Evolutionary conservation across 2,329 filamentous ascomycete genomes (phyloP).

Genomic region (Fusarium ramigenum): DNA sequence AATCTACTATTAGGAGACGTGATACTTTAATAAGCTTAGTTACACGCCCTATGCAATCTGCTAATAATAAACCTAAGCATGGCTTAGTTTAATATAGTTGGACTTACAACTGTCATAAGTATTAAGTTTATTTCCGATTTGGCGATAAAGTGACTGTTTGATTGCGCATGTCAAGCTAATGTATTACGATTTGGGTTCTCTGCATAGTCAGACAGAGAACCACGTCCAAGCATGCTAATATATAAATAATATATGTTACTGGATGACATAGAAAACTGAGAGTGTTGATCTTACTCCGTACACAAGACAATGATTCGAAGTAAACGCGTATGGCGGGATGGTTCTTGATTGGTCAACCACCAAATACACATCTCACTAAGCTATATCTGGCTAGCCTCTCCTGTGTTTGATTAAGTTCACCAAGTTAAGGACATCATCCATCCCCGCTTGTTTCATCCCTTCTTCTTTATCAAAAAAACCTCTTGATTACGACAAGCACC

Average conservation of each 20-base stretch:
- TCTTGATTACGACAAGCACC: not conserved
- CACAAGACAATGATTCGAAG: too few relatives aligned
- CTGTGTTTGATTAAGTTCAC: not conserved
- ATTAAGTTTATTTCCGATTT: accelerated
- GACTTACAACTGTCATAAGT: too few relatives aligned
- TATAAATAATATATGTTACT: not conserved
- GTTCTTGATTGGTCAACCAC: not conserved
- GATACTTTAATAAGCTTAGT: too few relatives aligned
- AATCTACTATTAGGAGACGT: too few relatives aligned
- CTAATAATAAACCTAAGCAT: too few relatives aligned
- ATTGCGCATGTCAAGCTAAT: accelerated
- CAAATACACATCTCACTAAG: accelerated
- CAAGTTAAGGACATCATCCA: too few relatives aligned
- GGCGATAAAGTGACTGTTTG: not conserved
- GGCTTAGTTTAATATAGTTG: too few relatives aligned
- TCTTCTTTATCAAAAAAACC: not conserved
- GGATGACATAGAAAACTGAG: too few relatives aligned
- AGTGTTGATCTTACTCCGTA: too few relatives aligned
- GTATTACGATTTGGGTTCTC: accelerated
- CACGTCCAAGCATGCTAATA: too few relatives aligned
- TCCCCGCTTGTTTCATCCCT: not conserved
- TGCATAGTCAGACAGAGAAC: accelerated
- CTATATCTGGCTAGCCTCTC: not conserved
- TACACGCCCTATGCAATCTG: too few relatives aligned
- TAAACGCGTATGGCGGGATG: accelerated